Evolutionary conservation across 306 rosid species (phyloP).

Genomic region (Medicago ruthenica): DNA sequence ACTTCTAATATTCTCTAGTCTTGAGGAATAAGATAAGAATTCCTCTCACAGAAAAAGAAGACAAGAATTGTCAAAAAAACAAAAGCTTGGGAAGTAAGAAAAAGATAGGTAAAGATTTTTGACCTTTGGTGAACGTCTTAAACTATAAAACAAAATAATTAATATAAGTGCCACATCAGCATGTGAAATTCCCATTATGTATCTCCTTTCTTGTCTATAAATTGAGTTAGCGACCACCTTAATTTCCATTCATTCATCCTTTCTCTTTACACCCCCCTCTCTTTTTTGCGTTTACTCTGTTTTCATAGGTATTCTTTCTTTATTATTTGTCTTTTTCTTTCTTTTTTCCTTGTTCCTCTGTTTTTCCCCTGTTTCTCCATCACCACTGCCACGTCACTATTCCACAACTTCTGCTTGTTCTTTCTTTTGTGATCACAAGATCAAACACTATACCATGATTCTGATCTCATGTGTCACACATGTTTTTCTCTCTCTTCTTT

Average conservation of each 20-base stretch:
- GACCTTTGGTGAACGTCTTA: slow-evolving; percentile 47
- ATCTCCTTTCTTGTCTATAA: slow-evolving; percentile 48
- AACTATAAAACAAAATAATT: neutral
- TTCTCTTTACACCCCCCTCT: slow-evolving; percentile 41
- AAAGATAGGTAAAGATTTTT: slow-evolving; percentile 12
- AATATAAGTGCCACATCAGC: neutral
- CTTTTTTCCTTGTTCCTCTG: slow-evolving; percentile 16
- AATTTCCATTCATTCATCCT: slow-evolving; percentile 48
- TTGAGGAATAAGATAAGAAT: neutral
- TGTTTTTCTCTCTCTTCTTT: too few species aligned
- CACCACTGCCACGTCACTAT: slow-evolving; percentile 16
- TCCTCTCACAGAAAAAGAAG: too few species aligned
- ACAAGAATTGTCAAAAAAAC: too few species aligned
- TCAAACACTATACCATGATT: slow-evolving; percentile 6
- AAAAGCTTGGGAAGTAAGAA: slow-evolving; percentile 19
- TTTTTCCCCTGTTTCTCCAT: slow-evolving; percentile 15
- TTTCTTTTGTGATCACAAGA: slow-evolving; percentile 29
- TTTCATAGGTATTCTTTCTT: slow-evolving; percentile 36
- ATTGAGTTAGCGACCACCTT: slow-evolving; percentile 35
- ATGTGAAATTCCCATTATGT: slow-evolving; percentile 44
- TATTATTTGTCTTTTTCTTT: neutral
- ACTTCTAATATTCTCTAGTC: neutral
- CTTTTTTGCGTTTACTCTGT: slow-evolving; percentile 58
- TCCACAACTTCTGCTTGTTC: slow-evolving; percentile 39
- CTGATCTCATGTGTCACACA: neutral